Evolutionary conservation across 2,329 filamentous ascomycete genomes (phyloP).

Genomic region (Ramularia collo-cygni): DNA sequence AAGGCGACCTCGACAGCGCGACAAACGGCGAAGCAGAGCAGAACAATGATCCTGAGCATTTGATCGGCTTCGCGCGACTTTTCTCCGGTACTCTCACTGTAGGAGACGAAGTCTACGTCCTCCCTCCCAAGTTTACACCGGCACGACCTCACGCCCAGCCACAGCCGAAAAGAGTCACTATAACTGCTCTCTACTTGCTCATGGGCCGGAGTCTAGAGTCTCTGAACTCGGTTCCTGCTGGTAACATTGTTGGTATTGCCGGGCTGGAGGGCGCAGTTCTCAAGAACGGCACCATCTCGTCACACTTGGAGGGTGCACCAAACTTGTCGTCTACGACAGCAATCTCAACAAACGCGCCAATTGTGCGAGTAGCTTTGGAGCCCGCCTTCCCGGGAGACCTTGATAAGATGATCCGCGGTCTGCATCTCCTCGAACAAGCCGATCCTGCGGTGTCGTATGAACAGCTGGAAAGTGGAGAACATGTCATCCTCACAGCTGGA

Average conservation of each 20-base stretch:
- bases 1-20: constrained; percentile 43
- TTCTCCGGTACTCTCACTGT: constrained; percentile 87
- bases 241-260: constrained; percentile 90
- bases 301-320: constrained; percentile 73
- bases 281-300: constrained; percentile 91
- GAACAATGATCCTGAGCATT: constrained; percentile 68
- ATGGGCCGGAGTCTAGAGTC: constrained; percentile 89
- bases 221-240: constrained; percentile 77
- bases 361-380: constrained; percentile 93
- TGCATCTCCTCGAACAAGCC: constrained; percentile 83
- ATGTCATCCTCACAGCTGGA: constrained; percentile 88
- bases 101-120: constrained; percentile 82
- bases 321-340: constrained; percentile 84
- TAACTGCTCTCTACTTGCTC: constrained; percentile 85
- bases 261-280: constrained; percentile 90
- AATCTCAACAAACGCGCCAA: constrained; percentile 65
- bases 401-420: constrained; percentile 86
- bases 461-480: constrained; percentile 84
- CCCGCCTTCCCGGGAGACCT: constrained; percentile 84
- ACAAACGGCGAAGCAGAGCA: constrained; percentile 39
- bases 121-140: constrained; percentile 89
- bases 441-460: constrained; percentile 96
- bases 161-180: constrained; percentile 71
- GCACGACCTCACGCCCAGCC: constrained; percentile 65
- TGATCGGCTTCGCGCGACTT: constrained; percentile 90